phyloP scores from a whole-genome alignment of 1,139 yeast species.

The Geotrichum phurueaensis region DNA sequence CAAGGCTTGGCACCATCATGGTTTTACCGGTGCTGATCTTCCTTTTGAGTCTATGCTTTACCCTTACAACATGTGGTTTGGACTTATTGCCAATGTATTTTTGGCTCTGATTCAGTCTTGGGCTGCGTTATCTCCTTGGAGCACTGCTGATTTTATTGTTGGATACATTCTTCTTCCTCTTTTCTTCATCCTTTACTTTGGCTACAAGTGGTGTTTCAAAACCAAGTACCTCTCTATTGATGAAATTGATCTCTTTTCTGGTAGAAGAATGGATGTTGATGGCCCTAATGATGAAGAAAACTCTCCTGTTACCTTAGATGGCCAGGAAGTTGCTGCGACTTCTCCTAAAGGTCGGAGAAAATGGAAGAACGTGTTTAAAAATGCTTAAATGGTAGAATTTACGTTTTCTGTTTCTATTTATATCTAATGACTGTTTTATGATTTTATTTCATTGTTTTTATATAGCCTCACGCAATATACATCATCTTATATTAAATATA shows the following conservation, averaged over 20 bases:
- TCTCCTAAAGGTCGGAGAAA: slow-evolving; percentile 6
- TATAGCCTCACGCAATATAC: not conserved
- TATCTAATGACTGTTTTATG: not conserved
- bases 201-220: slow-evolving; percentile 39
- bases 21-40: slow-evolving; percentile 43
- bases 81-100: slow-evolving; percentile 47
- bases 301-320: slow-evolving; percentile 7
- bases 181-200: slow-evolving; percentile 42
- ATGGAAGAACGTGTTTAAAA: slow-evolving; percentile 15
- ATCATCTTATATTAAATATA: not conserved
- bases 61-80: slow-evolving; percentile 50
- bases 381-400: not conserved
- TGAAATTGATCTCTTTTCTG: slow-evolving; percentile 44
- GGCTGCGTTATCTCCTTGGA: slow-evolving; percentile 56
- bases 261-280: slow-evolving; percentile 34
- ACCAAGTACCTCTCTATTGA: slow-evolving; percentile 42
- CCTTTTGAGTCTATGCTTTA: slow-evolving; percentile 50
- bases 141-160: slow-evolving; percentile 56
- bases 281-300: slow-evolving; percentile 8
- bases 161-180: slow-evolving; percentile 60
- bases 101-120: slow-evolving; percentile 64
- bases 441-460: slow-evolving; percentile 1
- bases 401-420: not conserved
- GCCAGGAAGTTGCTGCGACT: slow-evolving; percentile 4
- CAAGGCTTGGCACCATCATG: slow-evolving; percentile 46